These are phyloP conservation scores for Thinopyrum elongatum DNA, from an alignment of 176 grass and related monocot species.

Conservation along the genomic window DNA sequence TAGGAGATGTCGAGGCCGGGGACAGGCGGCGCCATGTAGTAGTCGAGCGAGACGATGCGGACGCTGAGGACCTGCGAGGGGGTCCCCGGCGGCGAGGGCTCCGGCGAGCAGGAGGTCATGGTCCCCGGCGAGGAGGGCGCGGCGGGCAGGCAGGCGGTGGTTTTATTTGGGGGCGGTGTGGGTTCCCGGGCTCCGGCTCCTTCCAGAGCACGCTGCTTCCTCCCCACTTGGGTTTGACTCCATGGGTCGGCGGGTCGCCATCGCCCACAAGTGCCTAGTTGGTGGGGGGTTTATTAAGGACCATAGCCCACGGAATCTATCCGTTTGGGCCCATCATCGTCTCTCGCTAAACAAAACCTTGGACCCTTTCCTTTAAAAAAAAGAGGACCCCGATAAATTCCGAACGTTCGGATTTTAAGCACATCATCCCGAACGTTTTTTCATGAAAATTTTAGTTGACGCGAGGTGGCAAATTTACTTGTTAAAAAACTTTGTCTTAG, in stretches of 20 bases:
- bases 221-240: neutral
- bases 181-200: neutral
- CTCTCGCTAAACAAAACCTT: too few relatives aligned
- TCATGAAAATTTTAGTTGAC: too few relatives aligned
- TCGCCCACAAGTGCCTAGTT: neutral
- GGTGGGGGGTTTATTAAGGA: neutral
- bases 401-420: too few relatives aligned
- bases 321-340: too few relatives aligned
- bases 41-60: slow-evolving; percentile 81
- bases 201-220: slow-evolving; percentile 19
- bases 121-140: neutral
- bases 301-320: neutral
- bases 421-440: too few relatives aligned
- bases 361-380: too few relatives aligned
- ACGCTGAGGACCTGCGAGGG: slow-evolving; percentile 61
- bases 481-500: too few relatives aligned
- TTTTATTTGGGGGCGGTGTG: neutral
- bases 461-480: too few relatives aligned
- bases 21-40: slow-evolving; percentile 89
- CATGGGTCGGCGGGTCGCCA: neutral
- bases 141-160: neutral
- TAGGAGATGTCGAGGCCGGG: slow-evolving; percentile 65
- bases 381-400: too few relatives aligned
- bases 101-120: slow-evolving; percentile 26
- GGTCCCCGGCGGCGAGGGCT: slow-evolving; percentile 37